Conservation (phyloP, 2,329 filamentous ascomycete species). For the Aspergillus sp. region DNA sequence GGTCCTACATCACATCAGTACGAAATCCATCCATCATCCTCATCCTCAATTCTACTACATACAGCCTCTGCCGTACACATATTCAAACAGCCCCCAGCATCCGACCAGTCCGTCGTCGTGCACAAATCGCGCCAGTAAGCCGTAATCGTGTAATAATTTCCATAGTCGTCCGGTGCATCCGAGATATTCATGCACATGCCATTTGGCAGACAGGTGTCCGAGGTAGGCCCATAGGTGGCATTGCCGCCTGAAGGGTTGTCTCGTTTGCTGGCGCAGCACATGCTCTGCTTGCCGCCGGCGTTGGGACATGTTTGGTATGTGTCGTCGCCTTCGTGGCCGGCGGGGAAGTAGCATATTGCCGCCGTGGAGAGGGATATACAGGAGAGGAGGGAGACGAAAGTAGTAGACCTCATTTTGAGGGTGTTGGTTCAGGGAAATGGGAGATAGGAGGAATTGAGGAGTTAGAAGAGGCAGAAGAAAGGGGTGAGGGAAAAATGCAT, state of each 20-base stretch:
- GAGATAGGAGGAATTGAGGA: no score
- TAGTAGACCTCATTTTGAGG: background rate
- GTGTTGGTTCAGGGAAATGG: no score
- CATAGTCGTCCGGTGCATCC: background rate
- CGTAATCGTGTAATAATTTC: no score
- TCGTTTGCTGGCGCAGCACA: background rate
- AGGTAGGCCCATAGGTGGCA: background rate
- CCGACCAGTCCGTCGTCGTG: no score
- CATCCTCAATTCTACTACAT: no score
- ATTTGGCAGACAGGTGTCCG: background rate
- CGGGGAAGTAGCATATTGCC: background rate
- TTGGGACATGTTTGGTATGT: background rate
- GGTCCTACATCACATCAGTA: background rate
- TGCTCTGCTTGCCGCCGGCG: background rate
- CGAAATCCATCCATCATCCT: background rate
- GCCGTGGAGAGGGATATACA: background rate
- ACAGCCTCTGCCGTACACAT: no score
- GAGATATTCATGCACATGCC: background rate
- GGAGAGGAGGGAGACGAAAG: background rate
- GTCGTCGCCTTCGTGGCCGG: background rate
- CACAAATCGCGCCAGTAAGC: no score
- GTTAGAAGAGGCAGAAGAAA: no score
- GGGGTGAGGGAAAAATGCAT: no score
- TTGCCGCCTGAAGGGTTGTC: background rate
- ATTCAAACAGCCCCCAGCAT: no score